Evolutionary conservation across 805 yeast genomes (phyloP).

Genomic region (Wickerhamomyces hampshirensis): DNA sequence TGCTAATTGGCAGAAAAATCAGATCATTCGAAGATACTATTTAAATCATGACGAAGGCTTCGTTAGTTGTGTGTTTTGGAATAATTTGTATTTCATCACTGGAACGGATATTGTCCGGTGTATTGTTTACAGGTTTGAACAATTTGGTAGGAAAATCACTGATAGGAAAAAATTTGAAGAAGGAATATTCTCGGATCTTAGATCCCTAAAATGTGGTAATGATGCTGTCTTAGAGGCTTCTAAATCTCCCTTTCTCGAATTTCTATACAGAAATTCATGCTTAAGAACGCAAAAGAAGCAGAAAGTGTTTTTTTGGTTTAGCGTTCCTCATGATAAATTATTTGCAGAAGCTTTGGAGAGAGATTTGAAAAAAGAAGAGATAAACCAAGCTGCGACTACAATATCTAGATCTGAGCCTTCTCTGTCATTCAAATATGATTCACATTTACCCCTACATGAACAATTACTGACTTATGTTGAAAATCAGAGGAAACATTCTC

Average conservation of each 20-base stretch:
- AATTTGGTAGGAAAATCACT: constrained; percentile 78
- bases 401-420: constrained; percentile 75
- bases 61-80: constrained; percentile 91
- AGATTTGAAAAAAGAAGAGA: constrained; percentile 74
- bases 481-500: constrained; percentile 18
- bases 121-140: constrained; percentile 80
- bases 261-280: constrained; percentile 81
- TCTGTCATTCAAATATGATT: constrained; percentile 64
- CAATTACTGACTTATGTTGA: constrained; percentile 46
- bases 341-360: constrained; percentile 93
- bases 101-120: constrained; percentile 96
- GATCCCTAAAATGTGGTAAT: constrained; percentile 79
- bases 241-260: constrained; percentile 76
- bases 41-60: constrained; percentile 87
- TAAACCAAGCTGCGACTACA: constrained; percentile 65
- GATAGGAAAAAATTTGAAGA: constrained; percentile 96
- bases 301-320: constrained; percentile 94
- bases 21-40: constrained; percentile 79
- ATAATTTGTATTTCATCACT: constrained; percentile 80
- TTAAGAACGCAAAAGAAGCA: constrained; percentile 94
- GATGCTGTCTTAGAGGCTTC: constrained; percentile 89
- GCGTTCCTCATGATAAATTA: constrained; percentile 88
- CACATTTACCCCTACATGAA: constrained; percentile 42
- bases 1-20: constrained; percentile 86
- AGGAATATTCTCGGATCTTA: constrained; percentile 87